A percentile compares a stretch with the other conserved stretches of the same genome.
Conservation (phyloP, 164 flowering plant genomes). For the Dillenia suffruticosa region DNA sequence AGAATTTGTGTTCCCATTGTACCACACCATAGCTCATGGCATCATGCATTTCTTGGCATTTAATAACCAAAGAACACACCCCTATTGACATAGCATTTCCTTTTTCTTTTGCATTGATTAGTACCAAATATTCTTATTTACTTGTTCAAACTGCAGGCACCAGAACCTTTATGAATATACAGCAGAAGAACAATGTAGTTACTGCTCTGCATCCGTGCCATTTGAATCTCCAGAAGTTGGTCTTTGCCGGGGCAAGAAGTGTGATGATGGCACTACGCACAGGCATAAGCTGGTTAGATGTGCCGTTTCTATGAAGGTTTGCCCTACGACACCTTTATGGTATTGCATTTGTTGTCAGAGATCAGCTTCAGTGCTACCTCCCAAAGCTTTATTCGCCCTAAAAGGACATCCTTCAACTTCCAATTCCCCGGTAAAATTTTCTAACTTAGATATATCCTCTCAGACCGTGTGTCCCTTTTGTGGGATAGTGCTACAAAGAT, state of each 20-base stretch:
- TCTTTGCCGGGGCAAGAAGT: slow-evolving; percentile 36
- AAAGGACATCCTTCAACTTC: slow-evolving; percentile 30
- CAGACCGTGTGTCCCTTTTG: slow-evolving; percentile 84
- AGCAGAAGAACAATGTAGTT: slow-evolving; percentile 53
- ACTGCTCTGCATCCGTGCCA: slow-evolving; percentile 72
- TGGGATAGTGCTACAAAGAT: slow-evolving; percentile 74
- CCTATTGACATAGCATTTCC: not conserved
- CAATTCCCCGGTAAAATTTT: slow-evolving; percentile 16
- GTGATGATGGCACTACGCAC: slow-evolving; percentile 17
- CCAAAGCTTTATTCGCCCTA: slow-evolving; percentile 42
- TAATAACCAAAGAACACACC: no score
- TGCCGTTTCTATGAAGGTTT: slow-evolving; percentile 70
- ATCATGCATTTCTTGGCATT: no score
- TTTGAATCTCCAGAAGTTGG: slow-evolving; percentile 79
- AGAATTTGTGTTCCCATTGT: no score
- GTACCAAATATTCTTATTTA: not conserved
- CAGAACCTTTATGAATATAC: slow-evolving; percentile 17
- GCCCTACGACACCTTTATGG: slow-evolving; percentile 67
- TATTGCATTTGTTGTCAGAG: slow-evolving; percentile 75
- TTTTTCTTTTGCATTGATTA: not conserved
- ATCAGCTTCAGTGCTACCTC: slow-evolving; percentile 45
- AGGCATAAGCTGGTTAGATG: slow-evolving; percentile 62
- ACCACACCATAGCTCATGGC: no score
- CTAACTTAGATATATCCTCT: slow-evolving; percentile 12
- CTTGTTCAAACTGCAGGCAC: slow-evolving; percentile 26